phyloP scores from a whole-genome alignment of 129 eudicot species.

The Erigeron canadensis region DNA sequence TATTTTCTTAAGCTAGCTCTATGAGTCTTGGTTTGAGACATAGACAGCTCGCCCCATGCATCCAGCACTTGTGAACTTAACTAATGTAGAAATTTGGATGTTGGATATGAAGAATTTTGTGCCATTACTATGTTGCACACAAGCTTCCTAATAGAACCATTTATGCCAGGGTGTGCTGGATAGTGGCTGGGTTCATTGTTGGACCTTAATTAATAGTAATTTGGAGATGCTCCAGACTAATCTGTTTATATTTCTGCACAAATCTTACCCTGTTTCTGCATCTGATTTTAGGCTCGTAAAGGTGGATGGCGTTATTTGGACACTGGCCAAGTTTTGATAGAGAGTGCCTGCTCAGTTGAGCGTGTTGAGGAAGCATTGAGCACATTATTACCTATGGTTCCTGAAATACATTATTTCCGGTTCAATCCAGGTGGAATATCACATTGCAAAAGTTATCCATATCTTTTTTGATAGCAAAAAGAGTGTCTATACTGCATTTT shows the following conservation, averaged over 20 bases:
- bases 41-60: too few relatives aligned
- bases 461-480: not conserved
- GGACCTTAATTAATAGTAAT: not conserved
- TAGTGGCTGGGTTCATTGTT: too few relatives aligned
- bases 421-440: constrained; percentile 82
- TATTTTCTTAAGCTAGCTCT: too few relatives aligned
- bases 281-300: constrained; percentile 64
- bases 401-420: constrained; percentile 87
- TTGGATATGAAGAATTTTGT: too few relatives aligned
- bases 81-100: not conserved
- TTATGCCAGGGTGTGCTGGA: too few relatives aligned
- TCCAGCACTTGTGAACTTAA: too few relatives aligned
- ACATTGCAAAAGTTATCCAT: constrained; percentile 6
- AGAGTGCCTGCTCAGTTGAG: constrained; percentile 98
- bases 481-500: not conserved
- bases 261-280: constrained; percentile 14
- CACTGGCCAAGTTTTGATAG: constrained; percentile 96
- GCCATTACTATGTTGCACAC: too few relatives aligned
- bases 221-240: constrained; percentile 3
- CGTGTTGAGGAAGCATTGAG: constrained; percentile 94
- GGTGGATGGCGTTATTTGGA: constrained; percentile 98
- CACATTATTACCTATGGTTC: constrained; percentile 92
- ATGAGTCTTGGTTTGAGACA: too few relatives aligned
- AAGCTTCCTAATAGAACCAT: too few relatives aligned
- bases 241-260: not conserved